phyloP scores from a whole-genome alignment of 805 yeast species.

The Wickerhamomyces queroliae region DNA sequence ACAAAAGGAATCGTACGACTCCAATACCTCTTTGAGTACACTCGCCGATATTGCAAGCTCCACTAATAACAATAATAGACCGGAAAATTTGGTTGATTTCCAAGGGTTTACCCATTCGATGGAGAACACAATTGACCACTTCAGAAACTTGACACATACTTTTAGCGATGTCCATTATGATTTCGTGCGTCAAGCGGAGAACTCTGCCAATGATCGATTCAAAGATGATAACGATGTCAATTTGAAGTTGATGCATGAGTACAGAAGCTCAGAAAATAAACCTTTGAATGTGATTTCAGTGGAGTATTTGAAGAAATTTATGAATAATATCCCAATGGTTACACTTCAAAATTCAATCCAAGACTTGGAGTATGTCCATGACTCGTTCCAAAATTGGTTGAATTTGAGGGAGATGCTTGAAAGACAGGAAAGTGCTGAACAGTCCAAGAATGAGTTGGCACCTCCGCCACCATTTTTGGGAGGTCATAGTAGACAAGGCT shows the following conservation, averaged over 20 bases:
- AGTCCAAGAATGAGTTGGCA: background rate
- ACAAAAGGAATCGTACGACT: slow-evolving; percentile 18
- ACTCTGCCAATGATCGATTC: slow-evolving; percentile 1
- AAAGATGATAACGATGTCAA: background rate
- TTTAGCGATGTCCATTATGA: slow-evolving; percentile 15
- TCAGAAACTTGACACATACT: slow-evolving; percentile 8
- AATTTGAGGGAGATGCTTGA: background rate
- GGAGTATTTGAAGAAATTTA: slow-evolving; percentile 4
- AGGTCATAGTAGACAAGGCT: background rate
- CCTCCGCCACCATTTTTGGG: background rate
- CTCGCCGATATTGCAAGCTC: slow-evolving; percentile 22
- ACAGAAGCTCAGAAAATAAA: background rate
- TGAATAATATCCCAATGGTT: slow-evolving; percentile 3
- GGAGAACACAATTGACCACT: slow-evolving; percentile 7
- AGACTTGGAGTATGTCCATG: slow-evolving; percentile 3
- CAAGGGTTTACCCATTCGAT: slow-evolving; percentile 9
- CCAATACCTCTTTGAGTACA: slow-evolving; percentile 17
- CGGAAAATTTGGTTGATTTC: background rate
- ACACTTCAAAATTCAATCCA: slow-evolving; percentile 2
- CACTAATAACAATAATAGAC: background rate
- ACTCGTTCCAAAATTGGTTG: slow-evolving; percentile 10
- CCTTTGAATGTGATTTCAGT: background rate
- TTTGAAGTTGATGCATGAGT: background rate
- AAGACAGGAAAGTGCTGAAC: background rate
- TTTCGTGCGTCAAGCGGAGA: slow-evolving; percentile 9